These are phyloP conservation scores for Neopestalotiopsis clavispora DNA, from an alignment of 2,329 filamentous ascomycete genomes.

Conservation along the genomic window DNA sequence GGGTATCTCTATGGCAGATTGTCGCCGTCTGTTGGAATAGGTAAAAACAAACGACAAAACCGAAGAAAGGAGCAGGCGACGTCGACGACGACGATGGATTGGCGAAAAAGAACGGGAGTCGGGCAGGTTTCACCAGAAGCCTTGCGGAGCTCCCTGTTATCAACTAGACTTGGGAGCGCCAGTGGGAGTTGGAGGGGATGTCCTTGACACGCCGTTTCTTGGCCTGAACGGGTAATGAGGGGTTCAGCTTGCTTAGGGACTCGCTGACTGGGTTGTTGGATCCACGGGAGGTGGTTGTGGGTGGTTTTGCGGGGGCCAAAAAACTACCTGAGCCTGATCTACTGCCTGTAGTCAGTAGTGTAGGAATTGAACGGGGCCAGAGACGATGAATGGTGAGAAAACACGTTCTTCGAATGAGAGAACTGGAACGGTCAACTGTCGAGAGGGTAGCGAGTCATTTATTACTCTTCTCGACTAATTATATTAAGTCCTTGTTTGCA, in stretches of 20 bases:
- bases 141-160: constrained; percentile 5
- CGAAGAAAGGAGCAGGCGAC: not conserved
- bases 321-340: not conserved
- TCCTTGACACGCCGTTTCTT: constrained; percentile 13
- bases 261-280: not conserved
- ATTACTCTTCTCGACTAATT: not conserved
- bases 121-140: constrained; percentile 15
- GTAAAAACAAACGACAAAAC: not conserved
- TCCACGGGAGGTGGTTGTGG: not conserved
- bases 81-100: not conserved
- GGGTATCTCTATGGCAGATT: not conserved
- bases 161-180: not conserved
- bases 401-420: too few relatives aligned
- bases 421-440: too few relatives aligned
- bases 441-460: not conserved
- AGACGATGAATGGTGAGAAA: not conserved
- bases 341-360: not conserved
- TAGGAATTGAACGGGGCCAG: too few relatives aligned
- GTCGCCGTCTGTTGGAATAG: not conserved
- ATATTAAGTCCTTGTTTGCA: not conserved
- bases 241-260: not conserved
- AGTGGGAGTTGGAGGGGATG: constrained; percentile 4
- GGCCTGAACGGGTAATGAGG: constrained; percentile 18
- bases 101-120: not conserved
- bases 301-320: constrained; percentile 16